These are phyloP conservation scores for Haematococcus lacustris DNA, from an alignment of 139 green algal genomes.

Conservation along the genomic window DNA sequence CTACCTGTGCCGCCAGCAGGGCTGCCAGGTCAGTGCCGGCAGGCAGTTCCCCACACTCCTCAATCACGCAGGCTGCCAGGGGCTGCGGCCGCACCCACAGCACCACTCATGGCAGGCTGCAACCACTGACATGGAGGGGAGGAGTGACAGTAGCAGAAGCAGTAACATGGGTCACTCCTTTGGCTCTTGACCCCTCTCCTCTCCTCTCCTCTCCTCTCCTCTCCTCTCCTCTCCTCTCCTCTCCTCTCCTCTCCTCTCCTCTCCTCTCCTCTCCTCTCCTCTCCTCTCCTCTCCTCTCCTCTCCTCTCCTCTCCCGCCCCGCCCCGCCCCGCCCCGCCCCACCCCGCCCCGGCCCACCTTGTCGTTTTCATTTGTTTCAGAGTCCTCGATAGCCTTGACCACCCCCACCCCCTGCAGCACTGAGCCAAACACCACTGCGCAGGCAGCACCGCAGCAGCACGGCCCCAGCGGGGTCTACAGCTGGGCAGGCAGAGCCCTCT, in stretches of 20 bases:
- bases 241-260: too few relatives aligned
- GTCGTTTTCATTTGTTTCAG: conserved; percentile 25
- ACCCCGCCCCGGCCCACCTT: conserved; percentile 2
- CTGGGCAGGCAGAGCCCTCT: background rate
- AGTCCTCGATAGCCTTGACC: conserved; percentile 39
- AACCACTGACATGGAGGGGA: background rate
- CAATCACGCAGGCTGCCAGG: conserved; percentile 16
- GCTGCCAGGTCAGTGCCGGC: background rate
- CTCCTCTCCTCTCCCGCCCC: too few relatives aligned
- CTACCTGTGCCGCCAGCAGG: background rate
- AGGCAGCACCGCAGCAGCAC: background rate
- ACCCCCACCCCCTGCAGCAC: conserved; percentile 47
- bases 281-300: too few relatives aligned
- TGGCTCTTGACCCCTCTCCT: too few relatives aligned
- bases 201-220: too few relatives aligned
- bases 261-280: too few relatives aligned
- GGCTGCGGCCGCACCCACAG: conserved; percentile 14
- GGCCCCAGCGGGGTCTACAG: background rate
- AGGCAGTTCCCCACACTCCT: conserved; percentile 33
- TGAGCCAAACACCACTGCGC: conserved; percentile 59
- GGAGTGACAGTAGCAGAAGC: background rate
- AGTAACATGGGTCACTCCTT: too few relatives aligned
- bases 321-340: background rate
- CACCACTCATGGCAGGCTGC: conserved; percentile 7
- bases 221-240: too few relatives aligned